Percentiles rank a stretch among this genome's conserved stretches.
Evolutionary conservation across 73 alveolate species (phyloP).

Genomic region (Tetrahymena borealis): DNA sequence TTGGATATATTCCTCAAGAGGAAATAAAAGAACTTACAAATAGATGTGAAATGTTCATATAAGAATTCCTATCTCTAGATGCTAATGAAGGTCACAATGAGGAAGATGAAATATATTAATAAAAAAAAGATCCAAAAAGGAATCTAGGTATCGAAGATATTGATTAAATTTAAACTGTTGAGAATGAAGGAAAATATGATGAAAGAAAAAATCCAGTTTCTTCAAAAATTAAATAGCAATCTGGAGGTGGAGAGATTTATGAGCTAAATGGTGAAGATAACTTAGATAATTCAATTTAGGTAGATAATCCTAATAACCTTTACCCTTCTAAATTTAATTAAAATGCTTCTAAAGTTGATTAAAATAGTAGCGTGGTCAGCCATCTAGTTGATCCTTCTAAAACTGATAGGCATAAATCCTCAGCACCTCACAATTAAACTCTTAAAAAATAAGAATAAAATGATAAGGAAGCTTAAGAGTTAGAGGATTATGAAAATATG

Average conservation of each 20-base stretch:
- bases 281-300: not conserved
- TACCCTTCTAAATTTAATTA: not conserved
- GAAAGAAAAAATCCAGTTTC: not conserved
- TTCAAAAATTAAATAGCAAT: not conserved
- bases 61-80: not conserved
- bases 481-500: not conserved
- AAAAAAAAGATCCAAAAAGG: not conserved
- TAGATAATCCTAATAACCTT: not conserved
- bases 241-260: not conserved
- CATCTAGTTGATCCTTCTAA: not conserved
- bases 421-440: not conserved
- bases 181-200: not conserved
- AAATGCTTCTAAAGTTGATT: not conserved
- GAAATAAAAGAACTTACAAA: constrained; percentile 30
- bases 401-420: not conserved
- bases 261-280: not conserved
- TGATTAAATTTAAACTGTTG: not conserved
- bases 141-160: too few relatives aligned
- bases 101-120: not conserved
- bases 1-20: constrained; percentile 29
- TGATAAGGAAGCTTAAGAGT: not conserved
- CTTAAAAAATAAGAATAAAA: not conserved
- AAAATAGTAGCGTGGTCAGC: not conserved
- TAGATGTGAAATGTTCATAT: constrained; percentile 28
- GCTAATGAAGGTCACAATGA: not conserved